Conservation (phyloP, 108 stramenopile species). For the Chaetoceros tenuissimus region DNA sequence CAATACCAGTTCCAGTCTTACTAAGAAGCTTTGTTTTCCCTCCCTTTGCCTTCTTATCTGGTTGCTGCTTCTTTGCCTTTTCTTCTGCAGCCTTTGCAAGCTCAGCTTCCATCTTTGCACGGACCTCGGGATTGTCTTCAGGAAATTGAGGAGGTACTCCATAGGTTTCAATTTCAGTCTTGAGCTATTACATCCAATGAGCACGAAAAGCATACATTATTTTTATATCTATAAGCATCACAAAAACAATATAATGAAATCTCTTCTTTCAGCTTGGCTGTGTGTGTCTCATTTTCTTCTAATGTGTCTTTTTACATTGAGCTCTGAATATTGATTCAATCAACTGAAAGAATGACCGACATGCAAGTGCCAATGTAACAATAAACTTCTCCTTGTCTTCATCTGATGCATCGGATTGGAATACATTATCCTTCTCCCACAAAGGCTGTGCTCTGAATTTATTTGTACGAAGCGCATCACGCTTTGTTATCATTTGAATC, state of each 20-base stretch:
- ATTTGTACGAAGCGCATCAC: conserved; percentile 71
- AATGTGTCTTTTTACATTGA: conserved; percentile 86
- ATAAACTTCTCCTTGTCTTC: conserved; percentile 72
- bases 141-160: conserved; percentile 89
- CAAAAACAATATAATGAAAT: no score
- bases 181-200: no score
- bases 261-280: conserved; percentile 93
- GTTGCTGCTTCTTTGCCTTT: conserved; percentile 40
- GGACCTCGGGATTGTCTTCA: conserved; percentile 78
- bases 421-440: conserved; percentile 67
- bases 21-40: conserved; percentile 79
- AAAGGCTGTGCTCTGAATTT: conserved; percentile 61
- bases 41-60: conserved; percentile 81
- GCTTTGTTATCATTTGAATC: conserved; percentile 74
- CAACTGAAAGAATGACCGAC: conserved; percentile 96
- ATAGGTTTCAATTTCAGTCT: conserved; percentile 79
- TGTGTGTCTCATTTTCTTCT: conserved; percentile 96
- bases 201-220: no score
- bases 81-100: conserved; percentile 45
- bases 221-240: no score
- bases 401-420: conserved; percentile 55
- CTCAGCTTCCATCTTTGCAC: conserved; percentile 77
- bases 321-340: conserved; percentile 95
- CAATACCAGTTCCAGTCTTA: conserved; percentile 90
- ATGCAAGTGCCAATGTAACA: conserved; percentile 97